Evolutionary conservation across 257 asterid genomes (phyloP), one percentile per base, ranked within the genome.

Genomic region (Haberlea rhodopensis): DNA sequence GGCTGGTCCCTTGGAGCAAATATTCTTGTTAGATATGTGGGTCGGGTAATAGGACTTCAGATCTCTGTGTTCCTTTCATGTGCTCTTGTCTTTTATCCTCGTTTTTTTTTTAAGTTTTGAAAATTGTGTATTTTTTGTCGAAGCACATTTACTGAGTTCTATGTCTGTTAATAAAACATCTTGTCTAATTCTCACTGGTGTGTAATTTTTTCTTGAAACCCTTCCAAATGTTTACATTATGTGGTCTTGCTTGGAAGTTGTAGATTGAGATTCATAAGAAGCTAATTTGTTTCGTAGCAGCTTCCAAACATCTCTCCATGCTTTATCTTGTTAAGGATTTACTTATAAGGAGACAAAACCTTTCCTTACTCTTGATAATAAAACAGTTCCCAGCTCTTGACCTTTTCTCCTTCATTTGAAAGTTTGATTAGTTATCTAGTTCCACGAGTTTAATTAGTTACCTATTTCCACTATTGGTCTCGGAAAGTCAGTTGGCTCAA

Each of bases 1-100:
- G 97, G 99, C 49, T 92, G 99, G 96, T 92, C 99, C 66, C 90
- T 92, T 48, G 97, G 97, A 60, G 99, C 97, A 61, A 92, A 92
- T 80, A 92, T 92, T 76, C 95, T 92, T 21, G 97, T 89, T 74
- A 88, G 88, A 31, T 92, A 87, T 71, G 76, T 85, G 76, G 97
- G 97, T 21, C 95, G 80, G 96, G 99, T 87, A 80, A 53, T 55
- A 60, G 29, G 53, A 40, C 62, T 53, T 43, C 24, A 19, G 3
- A 15, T 62, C 58, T 53, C 11, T 16, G 18, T 55, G 52, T 55
- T 63, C 24, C n/a, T 15, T 66, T 64, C 10, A 23, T 46, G 11
- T 56, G 16, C 23, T 71, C 49, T 43, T 40, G 27, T 34, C 6
- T 54, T 10, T 65, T 57, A 26, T 31, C 48, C 46, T 3, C 34